Evolutionary conservation across 108 stramenopile species (phyloP), one percentile per base, ranked within the genome.

Genomic region (Skeletonema costatum): DNA sequence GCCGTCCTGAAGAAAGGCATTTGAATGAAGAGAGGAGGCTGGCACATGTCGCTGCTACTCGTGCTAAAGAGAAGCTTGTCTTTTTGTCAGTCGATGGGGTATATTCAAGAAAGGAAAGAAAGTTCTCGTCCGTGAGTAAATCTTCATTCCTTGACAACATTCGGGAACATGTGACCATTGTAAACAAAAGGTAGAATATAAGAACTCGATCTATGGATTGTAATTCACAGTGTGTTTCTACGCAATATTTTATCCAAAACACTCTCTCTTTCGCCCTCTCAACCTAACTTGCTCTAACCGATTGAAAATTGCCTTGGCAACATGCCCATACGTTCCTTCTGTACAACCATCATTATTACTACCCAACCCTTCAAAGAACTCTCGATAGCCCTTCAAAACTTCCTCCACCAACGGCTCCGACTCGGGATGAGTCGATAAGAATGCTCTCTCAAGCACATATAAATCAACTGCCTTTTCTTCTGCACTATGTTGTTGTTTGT

Each of bases 381-480:
- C 65, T 61, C 51, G 46, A 71, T 95, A 92, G 5, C 86, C 82
- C 48, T 74, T 71, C 62, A 89, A 81, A 60, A 97, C 65, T 33
- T 77, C 75, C 16, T 86, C 88, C 32, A 97, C 83, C 73, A 99
- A 86, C 10, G 61, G 63, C 30, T 93, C 88, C 1, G 82, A 74
- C 50, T 93, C 86, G 5, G 96, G 90, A 85, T 98, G 97, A 8
- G 98, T 98, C 44, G 97, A 95, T 53, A 88, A 32, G 38, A 99
- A 89, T 4, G 98, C 97, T 63, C 98, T 87, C 74, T 99, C 97
- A 50, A 99, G 80, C 12, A 99, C 98, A 78, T 98, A 98, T 31
- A 98, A 82, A 81, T 99, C 98, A n/a, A 98, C 98, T 42, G 97
- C 98, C 78, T 93, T 94, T 81, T 98, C 97, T 89, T 99, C 97